Evolutionary conservation across 352 stramenopile genomes (phyloP), one percentile per base, ranked within the genome.

Genomic region (Thraustotheca clavata): DNA sequence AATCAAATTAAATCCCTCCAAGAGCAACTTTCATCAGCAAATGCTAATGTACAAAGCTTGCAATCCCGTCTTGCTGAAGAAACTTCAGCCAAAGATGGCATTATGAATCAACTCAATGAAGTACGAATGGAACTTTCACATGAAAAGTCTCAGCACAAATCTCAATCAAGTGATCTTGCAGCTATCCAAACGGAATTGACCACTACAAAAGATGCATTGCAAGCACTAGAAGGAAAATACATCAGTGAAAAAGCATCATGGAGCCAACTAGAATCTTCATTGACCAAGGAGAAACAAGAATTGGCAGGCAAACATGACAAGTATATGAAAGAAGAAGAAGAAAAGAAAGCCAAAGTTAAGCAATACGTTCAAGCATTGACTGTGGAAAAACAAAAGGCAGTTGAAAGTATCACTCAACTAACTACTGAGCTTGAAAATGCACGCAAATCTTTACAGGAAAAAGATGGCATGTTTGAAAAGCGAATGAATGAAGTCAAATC

Each of bases 381-480:
- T 35, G 71, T 62, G 0, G 74, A 85, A 1, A 82, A 85, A 31
- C 72, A 81, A 39, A 79, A 79, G 26, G 71, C 60, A 0, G 74
- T 87, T 26, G 69, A 73, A 18, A 65, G 54, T 3, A 29, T 81
- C 0, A 69, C 70, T 4, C 69, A 79, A 0, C 33, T 85, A 24
- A 70, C 76, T 33, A 59, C 69, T 1, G 79, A 76, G n/a, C 72
- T 59, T n/a, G 40, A 67, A 0, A 55, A 78, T 34, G 61, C 84
- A 7, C 72, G 88, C 59, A 83, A 82, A 59, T 76, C 79, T 40
- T 82, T 87, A 36, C 68, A 83, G 20, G 81, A 88, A 39, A 59
- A 87, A 4, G 82, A 89, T 59, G 80, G 87, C 38, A 75, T 79
- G 0, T 84, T 88, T 72, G 88, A 88, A 60, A 91, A 91, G 68